Evolutionary conservation across 192 early-diverging fungal genomes (phyloP).

Genomic region (Neocallimastix lanati): DNA sequence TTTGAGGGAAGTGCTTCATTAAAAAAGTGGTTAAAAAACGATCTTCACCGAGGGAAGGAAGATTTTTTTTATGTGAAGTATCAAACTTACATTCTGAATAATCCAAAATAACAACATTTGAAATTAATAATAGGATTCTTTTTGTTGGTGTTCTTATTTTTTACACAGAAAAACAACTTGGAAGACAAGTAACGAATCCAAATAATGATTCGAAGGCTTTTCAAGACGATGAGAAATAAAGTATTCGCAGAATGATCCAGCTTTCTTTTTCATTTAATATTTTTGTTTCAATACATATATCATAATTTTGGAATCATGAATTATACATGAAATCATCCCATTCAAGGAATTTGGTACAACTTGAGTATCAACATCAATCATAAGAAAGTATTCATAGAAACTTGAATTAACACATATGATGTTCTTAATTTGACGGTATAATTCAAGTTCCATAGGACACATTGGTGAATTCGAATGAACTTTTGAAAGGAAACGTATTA

Average conservation of each 20-base stretch:
- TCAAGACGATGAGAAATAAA: conserved; percentile 92
- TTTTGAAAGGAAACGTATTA: conserved; percentile 14
- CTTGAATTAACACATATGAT: conserved; percentile 91
- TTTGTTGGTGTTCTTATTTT: conserved; percentile 74
- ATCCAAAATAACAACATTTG: conserved; percentile 73
- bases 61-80: conserved; percentile 95
- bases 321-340: conserved; percentile 75
- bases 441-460: conserved; percentile 88
- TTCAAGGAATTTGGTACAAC: conserved; percentile 79
- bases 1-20: conserved; percentile 95
- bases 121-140: conserved; percentile 75
- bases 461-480: conserved; percentile 90
- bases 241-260: conserved; percentile 97
- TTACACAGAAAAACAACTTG: conserved; percentile 99
- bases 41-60: conserved; percentile 95
- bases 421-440: conserved; percentile 98
- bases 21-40: conserved; percentile 89
- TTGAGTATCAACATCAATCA: conserved; percentile 95
- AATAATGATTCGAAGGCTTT: conserved; percentile 98
- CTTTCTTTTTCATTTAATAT: conserved; percentile 82
- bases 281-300: conserved; percentile 86
- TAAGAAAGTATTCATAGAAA: conserved; percentile 91
- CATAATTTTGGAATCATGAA: conserved; percentile 77
- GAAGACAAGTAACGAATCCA: conserved; percentile 90
- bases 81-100: conserved; percentile 88